Base-by-base conservation (phyloP, 768 basidiomycete genomes). In the Antrodiella citrinella region DNA sequence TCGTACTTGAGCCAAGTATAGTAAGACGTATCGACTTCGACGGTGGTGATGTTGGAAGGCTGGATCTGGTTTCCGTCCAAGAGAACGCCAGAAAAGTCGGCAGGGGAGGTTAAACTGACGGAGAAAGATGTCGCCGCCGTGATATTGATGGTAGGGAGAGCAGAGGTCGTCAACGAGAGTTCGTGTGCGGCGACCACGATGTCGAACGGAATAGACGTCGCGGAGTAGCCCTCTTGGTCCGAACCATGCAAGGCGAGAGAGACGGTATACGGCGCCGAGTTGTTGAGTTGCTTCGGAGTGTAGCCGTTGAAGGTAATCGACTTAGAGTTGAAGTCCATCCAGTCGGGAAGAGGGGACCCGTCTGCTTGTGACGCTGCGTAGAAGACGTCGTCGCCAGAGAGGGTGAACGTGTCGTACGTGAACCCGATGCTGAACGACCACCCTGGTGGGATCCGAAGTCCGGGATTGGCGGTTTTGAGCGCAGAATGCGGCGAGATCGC, bases 391-490 rank as follows among this genome's bases (percentile, higher is more conserved):
- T 51, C 48, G 9, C 58, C 45, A 30, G 48, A 39, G 4, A 45
- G 22, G 2, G 61, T 51, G 64, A 82, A 84, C 2, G 87, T 92
- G 26, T 76, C 69, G 52, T 77, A 71, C 46, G 81, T 67, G 57
- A 96, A 80, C 12, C 93, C 94, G 51, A 97, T 76, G 59, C 89
- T 91, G 69, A 95, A 97, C 0, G 88, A 89, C 91, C 92, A 95
- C 42, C 70, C 65, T 4, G 78, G 78, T 1, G 91, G 91, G 9
- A 95, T 78, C 46, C 91, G 73, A 49, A 96, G 62, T 45, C 75
- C 70, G 49, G 83, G 82, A 45, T 65, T 58, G 3, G 42, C 20
- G 13, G 70, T 72, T 23, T 62, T 59, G 24, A 90, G 67, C 12
- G 82, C 78, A 19, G 86, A 85, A 41, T 72, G 69, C 2, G 73